Percentiles rank a stretch among this genome's conserved stretches.
Conservation (phyloP, 2,329 filamentous ascomycete genomes). For the Nemania sp. region DNA sequence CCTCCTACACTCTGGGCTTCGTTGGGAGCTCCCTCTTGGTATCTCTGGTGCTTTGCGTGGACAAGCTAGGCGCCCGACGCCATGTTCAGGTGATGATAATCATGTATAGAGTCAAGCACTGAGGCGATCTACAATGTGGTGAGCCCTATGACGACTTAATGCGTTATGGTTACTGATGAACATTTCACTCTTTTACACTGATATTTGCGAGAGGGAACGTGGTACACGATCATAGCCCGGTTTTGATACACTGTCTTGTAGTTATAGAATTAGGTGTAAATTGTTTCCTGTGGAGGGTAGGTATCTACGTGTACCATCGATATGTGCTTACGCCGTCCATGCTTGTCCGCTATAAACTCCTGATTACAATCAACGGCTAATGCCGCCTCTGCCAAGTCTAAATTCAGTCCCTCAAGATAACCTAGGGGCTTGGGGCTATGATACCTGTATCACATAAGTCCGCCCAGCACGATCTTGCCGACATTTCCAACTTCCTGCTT, state of each 20-base stretch:
- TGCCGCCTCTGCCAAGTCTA: not conserved
- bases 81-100: conserved; percentile 82
- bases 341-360: not conserved
- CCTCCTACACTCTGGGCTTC: conserved; percentile 41
- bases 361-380: not conserved
- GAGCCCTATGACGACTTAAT: conserved; percentile 51
- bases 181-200: conserved; percentile 12
- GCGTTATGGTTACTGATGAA: conserved; percentile 56
- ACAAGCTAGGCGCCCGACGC: conserved; percentile 14
- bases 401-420: conserved; percentile 1
- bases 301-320: conserved; percentile 5
- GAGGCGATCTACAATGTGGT: conserved; percentile 59
- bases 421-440: too few relatives aligned
- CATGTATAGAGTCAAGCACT: conserved; percentile 99
- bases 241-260: not conserved
- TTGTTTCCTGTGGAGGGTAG: conserved; percentile 14
- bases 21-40: conserved; percentile 32
- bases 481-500: conserved; percentile 83
- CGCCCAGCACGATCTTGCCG: conserved; percentile 85
- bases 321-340: not conserved
- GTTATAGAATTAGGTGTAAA: conserved; percentile 7
- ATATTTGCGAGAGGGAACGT: too few relatives aligned
- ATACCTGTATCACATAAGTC: conserved; percentile 63
- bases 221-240: not conserved
- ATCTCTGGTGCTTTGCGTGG: conserved; percentile 23